phyloP scores from a whole-genome alignment of 257 asterid genomes.

The Misopates orontium region DNA sequence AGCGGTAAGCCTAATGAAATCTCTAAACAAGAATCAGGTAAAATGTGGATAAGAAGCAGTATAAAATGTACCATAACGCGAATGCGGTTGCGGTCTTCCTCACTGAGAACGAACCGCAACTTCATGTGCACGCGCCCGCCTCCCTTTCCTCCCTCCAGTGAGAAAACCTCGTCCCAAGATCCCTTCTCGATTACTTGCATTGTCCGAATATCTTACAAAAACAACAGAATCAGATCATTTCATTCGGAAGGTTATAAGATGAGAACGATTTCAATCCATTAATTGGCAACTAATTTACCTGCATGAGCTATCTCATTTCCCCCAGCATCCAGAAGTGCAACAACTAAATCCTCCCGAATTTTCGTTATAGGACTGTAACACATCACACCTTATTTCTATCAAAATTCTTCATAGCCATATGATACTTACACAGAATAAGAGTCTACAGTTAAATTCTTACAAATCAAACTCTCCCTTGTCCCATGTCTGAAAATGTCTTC shows the following conservation, averaged over 20 bases:
- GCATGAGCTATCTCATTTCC: constrained; percentile 68
- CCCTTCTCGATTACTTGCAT: constrained; percentile 81
- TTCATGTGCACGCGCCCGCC: constrained; percentile 81
- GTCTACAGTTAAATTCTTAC: constrained; percentile 51
- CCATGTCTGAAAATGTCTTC: constrained; percentile 66
- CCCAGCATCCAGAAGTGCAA: constrained; percentile 70
- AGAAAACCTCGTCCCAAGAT: constrained; percentile 76
- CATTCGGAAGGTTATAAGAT: not conserved
- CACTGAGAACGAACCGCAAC: constrained; percentile 67
- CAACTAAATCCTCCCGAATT: constrained; percentile 65
- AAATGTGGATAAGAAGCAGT: not conserved
- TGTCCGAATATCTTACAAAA: constrained; percentile 58
- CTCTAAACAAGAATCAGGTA: not conserved
- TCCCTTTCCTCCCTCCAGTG: constrained; percentile 56
- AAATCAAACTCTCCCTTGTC: constrained; percentile 78
- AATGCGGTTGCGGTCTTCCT: constrained; percentile 69
- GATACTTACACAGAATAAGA: not conserved
- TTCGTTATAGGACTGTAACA: constrained; percentile 76
- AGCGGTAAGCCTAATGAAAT: not conserved
- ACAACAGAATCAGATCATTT: constrained; percentile 8
- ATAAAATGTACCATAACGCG: constrained; percentile 58
- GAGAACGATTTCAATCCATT: not conserved
- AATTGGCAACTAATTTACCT: constrained; percentile 41
- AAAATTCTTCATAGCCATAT: not conserved
- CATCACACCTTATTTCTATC: constrained; percentile 18